These are phyloP conservation scores for Penicillium psychrofluorescens DNA, from an alignment of 495 filamentous ascomycete genomes.

Conservation along the genomic window DNA sequence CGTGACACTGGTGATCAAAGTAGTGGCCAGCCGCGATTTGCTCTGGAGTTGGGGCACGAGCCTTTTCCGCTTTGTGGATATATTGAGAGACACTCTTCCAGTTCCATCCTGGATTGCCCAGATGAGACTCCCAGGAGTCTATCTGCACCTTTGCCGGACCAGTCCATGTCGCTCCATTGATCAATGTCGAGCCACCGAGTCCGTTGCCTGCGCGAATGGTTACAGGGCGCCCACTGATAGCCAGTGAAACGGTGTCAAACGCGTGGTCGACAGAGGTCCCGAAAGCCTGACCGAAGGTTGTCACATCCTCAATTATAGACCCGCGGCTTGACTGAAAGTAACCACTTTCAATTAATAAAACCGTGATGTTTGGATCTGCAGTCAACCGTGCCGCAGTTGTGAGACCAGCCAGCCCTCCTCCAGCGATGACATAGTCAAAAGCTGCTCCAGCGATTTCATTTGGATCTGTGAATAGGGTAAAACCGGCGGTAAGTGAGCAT, in stretches of 20 bases:
- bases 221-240: conserved; percentile 9
- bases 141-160: conserved; percentile 36
- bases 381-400: conserved; percentile 32
- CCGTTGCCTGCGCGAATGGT: conserved; percentile 19
- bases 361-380: conserved; percentile 35
- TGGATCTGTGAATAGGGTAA: conserved; percentile 16
- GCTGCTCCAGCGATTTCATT: conserved; percentile 6
- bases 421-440: conserved; percentile 27
- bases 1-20: conserved; percentile 17
- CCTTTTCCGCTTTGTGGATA: conserved; percentile 13
- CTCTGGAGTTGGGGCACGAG: conserved; percentile 7
- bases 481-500: background rate
- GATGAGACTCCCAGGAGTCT: conserved; percentile 43
- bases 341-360: conserved; percentile 50
- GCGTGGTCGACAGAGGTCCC: conserved; percentile 17
- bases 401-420: conserved; percentile 28
- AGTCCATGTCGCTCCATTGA: conserved; percentile 47
- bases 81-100: conserved; percentile 44
- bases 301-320: conserved; percentile 24
- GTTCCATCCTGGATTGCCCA: conserved; percentile 44
- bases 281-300: conserved; percentile 27
- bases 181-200: conserved; percentile 47
- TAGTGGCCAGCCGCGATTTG: conserved; percentile 15
- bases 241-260: conserved; percentile 7
- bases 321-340: conserved; percentile 21